Percentiles rank a stretch among this genome's conserved stretches.
Conservation (phyloP, 768 basidiomycete genomes). For the Exidia glandulosa region DNA sequence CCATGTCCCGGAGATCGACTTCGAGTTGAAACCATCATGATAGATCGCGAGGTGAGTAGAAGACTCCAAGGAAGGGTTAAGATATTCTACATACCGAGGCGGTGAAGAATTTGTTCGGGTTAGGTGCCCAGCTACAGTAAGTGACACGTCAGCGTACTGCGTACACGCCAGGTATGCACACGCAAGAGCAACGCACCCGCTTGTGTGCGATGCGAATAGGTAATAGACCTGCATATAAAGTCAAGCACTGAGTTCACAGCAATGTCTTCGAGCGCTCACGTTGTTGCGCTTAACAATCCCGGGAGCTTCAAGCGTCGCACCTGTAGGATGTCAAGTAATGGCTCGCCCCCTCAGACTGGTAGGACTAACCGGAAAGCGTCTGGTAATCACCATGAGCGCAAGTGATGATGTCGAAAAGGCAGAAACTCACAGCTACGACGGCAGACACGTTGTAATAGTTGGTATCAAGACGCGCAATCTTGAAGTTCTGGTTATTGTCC, state of each 20-base stretch:
- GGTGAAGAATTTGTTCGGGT: conserved; percentile 49
- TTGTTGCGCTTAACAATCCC: conserved; percentile 50
- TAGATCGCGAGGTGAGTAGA: background rate
- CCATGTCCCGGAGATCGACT: conserved; percentile 47
- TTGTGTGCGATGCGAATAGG: conserved; percentile 49
- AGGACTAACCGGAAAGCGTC: too few relatives aligned
- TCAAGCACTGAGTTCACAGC: conserved; percentile 4
- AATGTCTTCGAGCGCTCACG: conserved; percentile 18
- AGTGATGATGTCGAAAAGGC: background rate
- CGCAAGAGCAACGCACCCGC: too few relatives aligned
- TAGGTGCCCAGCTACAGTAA: conserved; percentile 52
- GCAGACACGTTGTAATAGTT: conserved; percentile 48
- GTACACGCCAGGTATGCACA: too few relatives aligned
- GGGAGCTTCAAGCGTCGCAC: conserved; percentile 50
- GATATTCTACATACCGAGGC: conserved; percentile 28
- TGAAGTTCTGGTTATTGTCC: conserved; percentile 61
- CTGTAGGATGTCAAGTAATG: too few relatives aligned
- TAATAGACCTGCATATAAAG: conserved; percentile 33
- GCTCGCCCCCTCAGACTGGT: too few relatives aligned
- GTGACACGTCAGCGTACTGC: too few relatives aligned
- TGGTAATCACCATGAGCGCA: too few relatives aligned
- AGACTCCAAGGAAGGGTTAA: background rate
- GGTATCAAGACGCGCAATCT: conserved; percentile 45
- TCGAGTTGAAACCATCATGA: background rate
- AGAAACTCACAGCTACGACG: conserved; percentile 16